phyloP scores from a whole-genome alignment of 306 rosid genomes.

The Quillaja saponaria region DNA sequence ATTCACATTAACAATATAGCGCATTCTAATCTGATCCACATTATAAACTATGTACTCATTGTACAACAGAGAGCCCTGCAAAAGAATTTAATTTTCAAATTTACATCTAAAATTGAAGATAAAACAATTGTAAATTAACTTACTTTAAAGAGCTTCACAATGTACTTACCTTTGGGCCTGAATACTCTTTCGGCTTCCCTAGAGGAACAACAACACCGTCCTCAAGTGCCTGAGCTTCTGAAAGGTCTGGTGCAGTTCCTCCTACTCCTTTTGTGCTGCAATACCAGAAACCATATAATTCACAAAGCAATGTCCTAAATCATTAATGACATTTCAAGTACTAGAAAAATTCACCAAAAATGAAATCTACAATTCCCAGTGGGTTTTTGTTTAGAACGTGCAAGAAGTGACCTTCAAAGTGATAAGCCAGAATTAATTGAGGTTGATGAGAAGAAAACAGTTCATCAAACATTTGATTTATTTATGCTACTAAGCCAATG shows the following conservation, averaged over 20 bases:
- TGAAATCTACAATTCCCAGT: no score
- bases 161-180: conserved; percentile 41
- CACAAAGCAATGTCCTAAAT: conserved; percentile 15
- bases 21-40: conserved; percentile 85
- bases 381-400: no score
- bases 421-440: no score
- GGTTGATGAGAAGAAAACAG: no score
- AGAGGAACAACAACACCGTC: conserved; percentile 74
- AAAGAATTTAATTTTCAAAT: no score
- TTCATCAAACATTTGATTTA: no score
- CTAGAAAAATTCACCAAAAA: conserved; percentile 13
- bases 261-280: conserved; percentile 93
- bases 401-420: no score
- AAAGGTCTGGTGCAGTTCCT: conserved; percentile 67
- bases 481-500: no score
- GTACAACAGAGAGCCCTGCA: conserved; percentile 70
- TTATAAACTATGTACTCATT: conserved; percentile 92
- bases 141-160: background rate
- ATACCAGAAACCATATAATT: conserved; percentile 23
- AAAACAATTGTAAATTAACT: conserved; percentile 10
- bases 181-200: conserved; percentile 54
- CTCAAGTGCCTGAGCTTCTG: conserved; percentile 58
- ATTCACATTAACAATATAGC: conserved; percentile 71
- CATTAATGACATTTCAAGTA: background rate
- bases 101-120: no score